A percentile compares a stretch with the other conserved stretches of the same genome.
Evolutionary conservation across 1,139 yeast species (phyloP).

Genomic region (Candida sp.): DNA sequence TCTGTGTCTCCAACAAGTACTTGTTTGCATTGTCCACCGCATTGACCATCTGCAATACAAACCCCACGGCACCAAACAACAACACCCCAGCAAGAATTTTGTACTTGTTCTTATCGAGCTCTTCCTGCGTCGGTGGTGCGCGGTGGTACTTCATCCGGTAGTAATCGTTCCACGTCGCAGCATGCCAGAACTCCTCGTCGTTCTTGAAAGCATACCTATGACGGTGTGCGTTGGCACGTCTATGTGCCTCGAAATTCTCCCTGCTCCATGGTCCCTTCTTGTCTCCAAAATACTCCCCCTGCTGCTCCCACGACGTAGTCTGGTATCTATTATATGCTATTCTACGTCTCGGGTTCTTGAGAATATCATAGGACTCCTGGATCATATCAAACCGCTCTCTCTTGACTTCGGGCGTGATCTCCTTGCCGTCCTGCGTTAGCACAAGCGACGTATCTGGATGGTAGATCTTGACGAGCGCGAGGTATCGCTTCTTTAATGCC

Average conservation of each 20-base stretch:
- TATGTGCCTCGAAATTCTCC: conserved; percentile 34
- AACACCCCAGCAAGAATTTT: conserved; percentile 48
- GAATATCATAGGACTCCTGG: conserved; percentile 73
- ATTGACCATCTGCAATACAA: conserved; percentile 48
- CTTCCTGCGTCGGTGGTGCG: conserved; percentile 46
- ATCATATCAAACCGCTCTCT: conserved; percentile 69
- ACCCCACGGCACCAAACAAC: conserved; percentile 42
- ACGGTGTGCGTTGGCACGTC: conserved; percentile 46
- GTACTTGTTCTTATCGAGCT: conserved; percentile 47
- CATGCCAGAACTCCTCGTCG: conserved; percentile 61
- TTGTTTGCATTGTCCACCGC: conserved; percentile 43
- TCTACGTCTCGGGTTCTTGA: conserved; percentile 58
- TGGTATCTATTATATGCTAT: conserved; percentile 34
- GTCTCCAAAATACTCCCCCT: conserved; percentile 26
- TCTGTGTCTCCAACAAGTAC: conserved; percentile 28
- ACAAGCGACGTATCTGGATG: conserved; percentile 76
- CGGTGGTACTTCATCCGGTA: conserved; percentile 44
- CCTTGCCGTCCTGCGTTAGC: conserved; percentile 27
- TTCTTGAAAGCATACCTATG: conserved; percentile 31
- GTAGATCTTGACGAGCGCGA: conserved; percentile 73
- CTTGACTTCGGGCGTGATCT: conserved; percentile 42
- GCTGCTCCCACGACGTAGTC: conserved; percentile 31
- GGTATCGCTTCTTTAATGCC: conserved; percentile 58
- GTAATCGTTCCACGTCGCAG: conserved; percentile 78
- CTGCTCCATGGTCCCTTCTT: conserved; percentile 32